These are phyloP conservation scores for Nakaseomyces bracarensis DNA, from an alignment of 1,139 yeast species.

Conservation along the genomic window DNA sequence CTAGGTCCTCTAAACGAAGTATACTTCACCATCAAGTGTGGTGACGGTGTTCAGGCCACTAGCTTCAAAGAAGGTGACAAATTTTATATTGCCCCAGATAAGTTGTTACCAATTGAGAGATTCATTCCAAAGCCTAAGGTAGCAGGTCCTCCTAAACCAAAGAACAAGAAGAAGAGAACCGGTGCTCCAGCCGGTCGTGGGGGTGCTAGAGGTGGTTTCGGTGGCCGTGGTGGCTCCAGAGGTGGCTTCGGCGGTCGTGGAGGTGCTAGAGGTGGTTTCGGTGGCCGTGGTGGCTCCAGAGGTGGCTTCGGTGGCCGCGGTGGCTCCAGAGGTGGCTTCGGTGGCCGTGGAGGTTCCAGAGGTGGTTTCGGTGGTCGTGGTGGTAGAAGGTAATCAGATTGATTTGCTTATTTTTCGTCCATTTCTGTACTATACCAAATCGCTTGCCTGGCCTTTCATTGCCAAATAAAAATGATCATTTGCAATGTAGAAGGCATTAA, in stretches of 20 bases:
- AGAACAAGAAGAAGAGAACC: slow-evolving; percentile 44
- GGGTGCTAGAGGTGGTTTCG: slow-evolving; percentile 42
- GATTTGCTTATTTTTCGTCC: neutral
- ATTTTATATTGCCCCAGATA: slow-evolving; percentile 91
- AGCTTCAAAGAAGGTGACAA: slow-evolving; percentile 95
- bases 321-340: slow-evolving; percentile 21
- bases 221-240: slow-evolving; percentile 42
- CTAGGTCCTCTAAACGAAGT: slow-evolving; percentile 97
- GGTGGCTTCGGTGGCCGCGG: slow-evolving; percentile 22
- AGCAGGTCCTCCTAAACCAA: slow-evolving; percentile 71
- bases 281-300: slow-evolving; percentile 34
- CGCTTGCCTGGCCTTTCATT: neutral
- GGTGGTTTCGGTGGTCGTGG: slow-evolving; percentile 23
- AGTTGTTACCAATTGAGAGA: slow-evolving; percentile 89
- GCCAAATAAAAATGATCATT: neutral
- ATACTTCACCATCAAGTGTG: slow-evolving; percentile 88
- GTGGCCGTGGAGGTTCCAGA: slow-evolving; percentile 18
- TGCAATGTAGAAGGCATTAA: neutral
- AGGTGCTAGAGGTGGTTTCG: slow-evolving; percentile 39
- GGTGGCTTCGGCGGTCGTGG: slow-evolving; percentile 40
- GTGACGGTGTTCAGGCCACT: slow-evolving; percentile 90
- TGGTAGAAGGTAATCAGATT: slow-evolving; percentile 10
- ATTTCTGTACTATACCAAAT: neutral
- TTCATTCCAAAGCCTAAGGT: slow-evolving; percentile 88
- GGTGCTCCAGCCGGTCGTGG: slow-evolving; percentile 44